Base-by-base conservation (phyloP, 1,139 yeast genomes). In the Zygotorulaspora mrakii region DNA sequence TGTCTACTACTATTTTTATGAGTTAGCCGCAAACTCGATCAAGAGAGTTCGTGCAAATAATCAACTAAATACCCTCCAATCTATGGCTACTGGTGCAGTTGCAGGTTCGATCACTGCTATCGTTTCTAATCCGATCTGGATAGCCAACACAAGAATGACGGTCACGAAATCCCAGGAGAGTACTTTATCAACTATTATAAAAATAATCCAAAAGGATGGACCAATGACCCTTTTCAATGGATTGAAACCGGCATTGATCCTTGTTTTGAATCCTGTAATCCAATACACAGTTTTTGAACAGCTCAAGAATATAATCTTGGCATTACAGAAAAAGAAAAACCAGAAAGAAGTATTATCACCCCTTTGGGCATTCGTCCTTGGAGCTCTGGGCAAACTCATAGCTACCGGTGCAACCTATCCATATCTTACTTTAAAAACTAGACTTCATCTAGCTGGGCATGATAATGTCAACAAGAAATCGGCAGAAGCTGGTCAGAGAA, bases 51-150 rank as follows among this genome's bases (percentile, higher is more conserved):
- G 44, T 8, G 40, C 34, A 21, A 62, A 43, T 24, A 37, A 39
- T 36, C 79, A 79, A 1, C 65, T 82, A 37, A 65, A 80, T 11
- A 79, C 96, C 1, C 43, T 73, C 9, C 94, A 88, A 62, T 78
- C 89, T 42, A 82, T 88, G 54, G 48, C 75, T 3, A 81, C 89
- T 2, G 95, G 96, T 12, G 83, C 94, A 1, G 70, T 85, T 53
- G 95, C 96, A 2, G 96, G 97, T 0, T 76, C 89, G 6, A 76
- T 88, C 31, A 87, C 96, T 2, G 85, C 89, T 43, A 69, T 85
- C 16, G 74, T 83, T 12, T 81, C 95, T n/a, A 89, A 89, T 64
- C 97, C 97, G 24, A 80, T 88, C 53, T 88, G 97, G 97, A 95
- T 87, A 26, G 94, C 91, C 40, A 87, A 87, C 60, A 87, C 96